Base-by-base conservation (phyloP, 495 filamentous ascomycete genomes). In the Umbilicaria muhlenbergii region DNA sequence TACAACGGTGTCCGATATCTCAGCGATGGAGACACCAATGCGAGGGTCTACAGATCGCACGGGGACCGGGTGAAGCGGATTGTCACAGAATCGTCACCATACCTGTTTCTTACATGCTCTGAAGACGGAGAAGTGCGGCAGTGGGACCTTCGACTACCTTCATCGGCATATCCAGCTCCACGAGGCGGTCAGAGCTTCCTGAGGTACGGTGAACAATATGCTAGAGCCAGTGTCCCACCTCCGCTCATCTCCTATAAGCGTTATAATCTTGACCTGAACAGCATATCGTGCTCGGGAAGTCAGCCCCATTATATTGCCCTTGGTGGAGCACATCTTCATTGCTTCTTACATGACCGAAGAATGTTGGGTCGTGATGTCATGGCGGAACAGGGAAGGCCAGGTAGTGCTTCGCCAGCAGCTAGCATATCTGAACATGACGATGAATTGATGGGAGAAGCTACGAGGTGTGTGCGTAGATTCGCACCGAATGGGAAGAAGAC, bases 271-370 rank as follows among this genome's bases (percentile, higher is more conserved):
- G 80, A 86, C 45, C 63, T 86, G 14, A 84, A 85, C 52, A 83
- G 76, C 2, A 80, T 86, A 14, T 83, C 80, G 8, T 85, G 80
- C 55, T 82, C 80, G 7, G 66, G 75, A 3, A 76, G 68, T 38
- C 81, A 84, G 44, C 81, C 81, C 19, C 77, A 85, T 52, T 86
- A 85, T 54, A 83, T 86, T 49, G 81, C 80, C 2, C 61, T 86
- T 14, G 81, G 81, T 21, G 81, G 81, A 19, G 72, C 75, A 1
- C 80, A 85, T 56, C 65, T 78, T 13, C 76, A 86, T 51, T 82
- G 79, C 54, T 84, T 85, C 56, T 66, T 86, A 33, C 81, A 86
- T 52, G 81, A 86, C 53, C 65, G 81, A 38, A 73, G 81, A 24
- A 85, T 86, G 80, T 58, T 76, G 31, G 80, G 81, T 5, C 69